These are phyloP conservation scores for Ceratocystis harringtonii DNA, from an alignment of 2,329 filamentous ascomycete species.

Conservation along the genomic window DNA sequence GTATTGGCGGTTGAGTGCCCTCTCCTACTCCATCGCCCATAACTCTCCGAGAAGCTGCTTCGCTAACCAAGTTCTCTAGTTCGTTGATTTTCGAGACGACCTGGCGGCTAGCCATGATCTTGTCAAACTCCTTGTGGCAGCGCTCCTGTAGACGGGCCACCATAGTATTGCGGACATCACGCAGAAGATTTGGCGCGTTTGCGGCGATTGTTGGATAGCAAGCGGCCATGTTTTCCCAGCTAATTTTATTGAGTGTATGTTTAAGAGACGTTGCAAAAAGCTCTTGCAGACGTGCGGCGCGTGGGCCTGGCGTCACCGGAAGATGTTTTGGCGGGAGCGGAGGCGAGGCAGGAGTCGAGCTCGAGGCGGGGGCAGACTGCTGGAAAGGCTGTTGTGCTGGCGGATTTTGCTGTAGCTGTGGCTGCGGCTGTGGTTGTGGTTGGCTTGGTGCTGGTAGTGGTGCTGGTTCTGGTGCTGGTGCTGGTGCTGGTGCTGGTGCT, in stretches of 20 bases:
- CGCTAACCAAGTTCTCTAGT: conserved; percentile 39
- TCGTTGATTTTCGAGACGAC: conserved; percentile 45
- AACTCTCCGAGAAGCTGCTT: conserved; percentile 31
- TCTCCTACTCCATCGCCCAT: conserved; percentile 19
- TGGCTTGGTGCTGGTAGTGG: not conserved
- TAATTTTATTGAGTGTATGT: conserved; percentile 40
- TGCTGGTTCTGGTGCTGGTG: not conserved
- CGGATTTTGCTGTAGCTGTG: not conserved
- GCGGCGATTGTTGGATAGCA: conserved; percentile 47
- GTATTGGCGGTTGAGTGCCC: conserved; percentile 27
- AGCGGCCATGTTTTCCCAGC: conserved; percentile 41
- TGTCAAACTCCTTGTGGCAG: conserved; percentile 44
- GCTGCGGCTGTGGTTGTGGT: not conserved
- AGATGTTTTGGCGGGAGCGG: conserved; percentile 27
- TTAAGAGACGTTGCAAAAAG: conserved; percentile 38
- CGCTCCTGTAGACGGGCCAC: conserved; percentile 38
- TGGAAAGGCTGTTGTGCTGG: conserved; percentile 1
- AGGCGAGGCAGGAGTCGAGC: conserved; percentile 23
- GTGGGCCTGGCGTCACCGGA: conserved; percentile 37
- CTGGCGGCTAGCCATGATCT: conserved; percentile 35
- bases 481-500: not conserved
- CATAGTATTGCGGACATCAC: conserved; percentile 43
- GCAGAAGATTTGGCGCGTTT: conserved; percentile 35
- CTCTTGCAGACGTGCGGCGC: conserved; percentile 39
- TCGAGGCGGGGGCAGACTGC: conserved; percentile 19